These are phyloP conservation scores for Telfairia occidentalis DNA, from an alignment of 331 rosid genomes.

Conservation along the genomic window DNA sequence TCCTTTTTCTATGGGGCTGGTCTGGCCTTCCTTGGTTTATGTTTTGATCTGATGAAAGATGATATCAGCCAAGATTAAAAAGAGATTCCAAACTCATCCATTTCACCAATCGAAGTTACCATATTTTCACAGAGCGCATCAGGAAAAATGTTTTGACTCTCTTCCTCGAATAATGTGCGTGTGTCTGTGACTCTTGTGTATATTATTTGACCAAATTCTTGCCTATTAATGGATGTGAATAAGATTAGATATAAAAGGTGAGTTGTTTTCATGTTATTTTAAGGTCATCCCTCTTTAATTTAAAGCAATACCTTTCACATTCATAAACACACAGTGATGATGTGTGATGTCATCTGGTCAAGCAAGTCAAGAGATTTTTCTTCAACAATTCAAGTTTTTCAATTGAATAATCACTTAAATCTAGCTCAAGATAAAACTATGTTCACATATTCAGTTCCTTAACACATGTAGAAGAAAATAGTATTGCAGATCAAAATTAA, in stretches of 20 bases:
- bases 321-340: neutral
- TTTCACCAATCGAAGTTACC: conserved; percentile 16
- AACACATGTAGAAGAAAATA: neutral
- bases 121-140: neutral
- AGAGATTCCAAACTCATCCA: conserved; percentile 68
- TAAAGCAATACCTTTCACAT: neutral
- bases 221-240: neutral
- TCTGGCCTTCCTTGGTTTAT: neutral
- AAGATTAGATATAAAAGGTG: neutral
- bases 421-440: neutral
- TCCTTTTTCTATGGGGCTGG: no score
- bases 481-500: neutral
- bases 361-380: neutral
- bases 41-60: conserved; percentile 6
- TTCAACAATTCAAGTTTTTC: neutral
- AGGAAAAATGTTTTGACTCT: conserved; percentile 10
- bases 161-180: conserved; percentile 6
- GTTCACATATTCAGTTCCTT: neutral
- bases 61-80: conserved; percentile 20
- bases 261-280: neutral
- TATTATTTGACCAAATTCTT: conserved; percentile 3
- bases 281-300: neutral
- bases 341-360: neutral
- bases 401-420: neutral
- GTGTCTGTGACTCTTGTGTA: neutral